These are phyloP conservation scores for Monilinia vaccinii-corymbosi DNA, from an alignment of 2,329 filamentous ascomycete genomes.

Conservation along the genomic window DNA sequence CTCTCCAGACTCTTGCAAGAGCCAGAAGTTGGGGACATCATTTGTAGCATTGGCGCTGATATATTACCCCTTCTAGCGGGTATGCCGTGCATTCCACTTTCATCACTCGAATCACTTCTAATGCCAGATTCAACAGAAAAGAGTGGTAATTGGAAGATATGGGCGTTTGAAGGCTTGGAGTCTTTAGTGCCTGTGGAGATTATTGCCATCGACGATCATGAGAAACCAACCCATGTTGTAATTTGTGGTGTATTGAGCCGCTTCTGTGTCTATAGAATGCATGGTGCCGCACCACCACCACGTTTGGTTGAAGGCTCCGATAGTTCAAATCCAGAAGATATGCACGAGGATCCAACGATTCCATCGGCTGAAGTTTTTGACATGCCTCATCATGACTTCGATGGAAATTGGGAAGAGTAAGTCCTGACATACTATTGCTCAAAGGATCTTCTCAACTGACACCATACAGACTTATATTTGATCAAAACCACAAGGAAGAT, in stretches of 20 bases:
- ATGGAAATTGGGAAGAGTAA: constrained; percentile 25
- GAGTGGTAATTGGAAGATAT: background rate
- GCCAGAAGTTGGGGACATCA: background rate
- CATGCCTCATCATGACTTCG: constrained; percentile 23
- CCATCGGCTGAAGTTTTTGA: constrained; percentile 19
- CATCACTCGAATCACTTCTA: background rate
- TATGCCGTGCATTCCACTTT: background rate
- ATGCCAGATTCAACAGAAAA: background rate
- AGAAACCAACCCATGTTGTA: background rate
- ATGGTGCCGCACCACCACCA: background rate
- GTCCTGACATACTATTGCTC: background rate
- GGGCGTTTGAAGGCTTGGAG: background rate
- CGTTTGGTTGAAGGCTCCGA: background rate
- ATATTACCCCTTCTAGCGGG: background rate
- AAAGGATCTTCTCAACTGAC: background rate
- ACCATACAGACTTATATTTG: constrained; percentile 24
- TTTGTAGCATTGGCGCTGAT: background rate
- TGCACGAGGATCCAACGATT: constrained; percentile 7
- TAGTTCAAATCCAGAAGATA: background rate
- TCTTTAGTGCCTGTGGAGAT: background rate
- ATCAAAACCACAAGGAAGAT: constrained; percentile 24
- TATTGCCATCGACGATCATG: background rate
- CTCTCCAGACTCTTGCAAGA: background rate
- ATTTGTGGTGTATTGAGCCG: background rate
- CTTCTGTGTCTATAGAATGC: constrained; percentile 1